These are phyloP conservation scores for Botryosphaeria agaves DNA, from an alignment of 2,329 filamentous ascomycete species.

Conservation along the genomic window DNA sequence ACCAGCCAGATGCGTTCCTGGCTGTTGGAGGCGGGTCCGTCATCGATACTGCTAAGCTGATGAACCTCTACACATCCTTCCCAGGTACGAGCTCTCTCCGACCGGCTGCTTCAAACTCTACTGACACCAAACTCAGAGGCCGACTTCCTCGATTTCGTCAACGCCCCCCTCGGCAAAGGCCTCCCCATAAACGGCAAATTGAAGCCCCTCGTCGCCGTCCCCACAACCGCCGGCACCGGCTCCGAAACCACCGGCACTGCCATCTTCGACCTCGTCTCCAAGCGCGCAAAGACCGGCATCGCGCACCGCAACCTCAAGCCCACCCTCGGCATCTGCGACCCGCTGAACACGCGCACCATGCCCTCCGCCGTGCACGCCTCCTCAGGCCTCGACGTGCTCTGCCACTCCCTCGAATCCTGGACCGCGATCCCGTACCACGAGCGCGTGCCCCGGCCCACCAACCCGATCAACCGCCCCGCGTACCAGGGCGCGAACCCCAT, in stretches of 20 bases:
- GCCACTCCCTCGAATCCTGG: slow-evolving; percentile 91
- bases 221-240: slow-evolving; percentile 73
- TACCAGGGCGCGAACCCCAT: slow-evolving; percentile 98
- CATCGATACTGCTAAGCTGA: slow-evolving; percentile 95
- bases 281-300: slow-evolving; percentile 86
- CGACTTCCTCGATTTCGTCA: slow-evolving; percentile 94
- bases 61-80: slow-evolving; percentile 89
- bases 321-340: slow-evolving; percentile 71
- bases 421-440: slow-evolving; percentile 91
- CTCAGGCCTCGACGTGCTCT: slow-evolving; percentile 86
- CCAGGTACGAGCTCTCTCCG: slow-evolving; percentile 29
- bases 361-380: slow-evolving; percentile 81
- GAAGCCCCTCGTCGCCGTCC: slow-evolving; percentile 63
- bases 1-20: slow-evolving; percentile 72
- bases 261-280: slow-evolving; percentile 86
- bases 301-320: slow-evolving; percentile 93
- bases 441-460: slow-evolving; percentile 64
- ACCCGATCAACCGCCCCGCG: slow-evolving; percentile 79
- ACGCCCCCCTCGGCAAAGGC: slow-evolving; percentile 79
- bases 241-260: slow-evolving; percentile 95
- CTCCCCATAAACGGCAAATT: slow-evolving; percentile 53
- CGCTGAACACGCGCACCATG: slow-evolving; percentile 92
- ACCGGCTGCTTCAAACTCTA: too few species aligned
- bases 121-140: slow-evolving; percentile 37
- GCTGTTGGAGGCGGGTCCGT: slow-evolving; percentile 87